Evolutionary conservation across 768 basidiomycete species (phyloP).

Genomic region (Suillus subluteus): DNA sequence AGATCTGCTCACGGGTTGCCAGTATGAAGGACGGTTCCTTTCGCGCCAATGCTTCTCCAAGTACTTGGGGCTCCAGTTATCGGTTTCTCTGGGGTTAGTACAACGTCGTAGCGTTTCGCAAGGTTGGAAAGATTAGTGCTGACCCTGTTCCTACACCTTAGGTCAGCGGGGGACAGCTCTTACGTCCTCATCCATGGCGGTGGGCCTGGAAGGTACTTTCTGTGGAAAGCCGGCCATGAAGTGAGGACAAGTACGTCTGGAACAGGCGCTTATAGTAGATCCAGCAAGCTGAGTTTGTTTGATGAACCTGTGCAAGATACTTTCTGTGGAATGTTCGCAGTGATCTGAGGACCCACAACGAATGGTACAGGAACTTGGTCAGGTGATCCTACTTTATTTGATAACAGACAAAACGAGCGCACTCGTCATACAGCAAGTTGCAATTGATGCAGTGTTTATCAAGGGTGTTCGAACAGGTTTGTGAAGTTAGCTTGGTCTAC

Average conservation of each 20-base stretch:
- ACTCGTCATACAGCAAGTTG: neutral
- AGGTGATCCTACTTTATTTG: neutral
- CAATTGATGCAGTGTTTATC: neutral
- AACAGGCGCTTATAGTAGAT: neutral
- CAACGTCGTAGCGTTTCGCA: constrained; percentile 32
- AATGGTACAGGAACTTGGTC: neutral
- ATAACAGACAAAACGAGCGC: neutral
- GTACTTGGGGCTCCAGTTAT: constrained; percentile 47
- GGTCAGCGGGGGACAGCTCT: neutral
- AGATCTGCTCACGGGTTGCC: too few relatives aligned
- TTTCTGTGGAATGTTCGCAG: too few relatives aligned
- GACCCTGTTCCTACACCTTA: constrained; percentile 1
- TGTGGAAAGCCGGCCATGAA: neutral
- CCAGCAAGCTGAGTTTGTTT: neutral
- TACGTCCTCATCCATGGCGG: neutral
- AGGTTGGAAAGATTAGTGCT: constrained; percentile 17
- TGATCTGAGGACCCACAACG: too few relatives aligned
- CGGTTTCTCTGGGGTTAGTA: constrained; percentile 37
- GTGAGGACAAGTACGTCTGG: neutral
- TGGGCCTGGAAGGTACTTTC: too few relatives aligned
- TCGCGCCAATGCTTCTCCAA: constrained; percentile 49
- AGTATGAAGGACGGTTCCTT: too few relatives aligned
- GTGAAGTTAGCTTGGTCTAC: neutral
- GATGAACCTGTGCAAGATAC: too few relatives aligned
- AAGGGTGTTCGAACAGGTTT: neutral